These are phyloP conservation scores for Panaeolus papilionaceus DNA, from an alignment of 768 basidiomycete species.

Conservation along the genomic window DNA sequence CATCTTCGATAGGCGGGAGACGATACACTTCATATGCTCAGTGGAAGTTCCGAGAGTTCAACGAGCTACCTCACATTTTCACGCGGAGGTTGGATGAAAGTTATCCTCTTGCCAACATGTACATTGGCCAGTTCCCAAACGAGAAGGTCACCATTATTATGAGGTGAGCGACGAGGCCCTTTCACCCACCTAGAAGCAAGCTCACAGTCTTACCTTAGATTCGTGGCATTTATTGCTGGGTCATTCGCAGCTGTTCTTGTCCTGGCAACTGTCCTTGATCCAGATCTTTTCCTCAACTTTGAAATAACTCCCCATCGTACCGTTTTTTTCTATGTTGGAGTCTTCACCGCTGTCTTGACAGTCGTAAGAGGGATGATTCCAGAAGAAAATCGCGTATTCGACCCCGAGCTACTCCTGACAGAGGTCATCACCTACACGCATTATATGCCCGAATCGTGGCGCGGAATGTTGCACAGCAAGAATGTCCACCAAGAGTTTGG, in stretches of 20 bases:
- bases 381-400: constrained; percentile 91
- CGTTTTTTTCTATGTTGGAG: constrained; percentile 88
- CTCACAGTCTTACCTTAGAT: constrained; percentile 51
- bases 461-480: constrained; percentile 86
- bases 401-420: constrained; percentile 91
- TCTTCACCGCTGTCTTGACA: constrained; percentile 89
- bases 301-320: constrained; percentile 95
- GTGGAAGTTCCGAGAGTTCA: constrained; percentile 99
- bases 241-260: constrained; percentile 97
- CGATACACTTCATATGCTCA: constrained; percentile 94
- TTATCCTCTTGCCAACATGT: constrained; percentile 90
- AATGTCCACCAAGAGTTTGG: constrained; percentile 93
- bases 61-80: constrained; percentile 95
- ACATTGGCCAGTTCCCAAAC: constrained; percentile 98
- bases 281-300: constrained; percentile 91
- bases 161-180: constrained; percentile 59
- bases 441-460: constrained; percentile 96
- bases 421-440: constrained; percentile 95
- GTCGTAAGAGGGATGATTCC: constrained; percentile 95
- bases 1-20: constrained; percentile 91
- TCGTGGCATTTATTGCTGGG: constrained; percentile 94
- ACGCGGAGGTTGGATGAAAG: constrained; percentile 85
- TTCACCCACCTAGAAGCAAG: neutral
- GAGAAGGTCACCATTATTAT: constrained; percentile 89
- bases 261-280: constrained; percentile 90